A percentile compares a stretch with the other conserved stretches of the same genome.
phyloP scores from a whole-genome alignment of 345 rosid species.

The Salix brachista region DNA sequence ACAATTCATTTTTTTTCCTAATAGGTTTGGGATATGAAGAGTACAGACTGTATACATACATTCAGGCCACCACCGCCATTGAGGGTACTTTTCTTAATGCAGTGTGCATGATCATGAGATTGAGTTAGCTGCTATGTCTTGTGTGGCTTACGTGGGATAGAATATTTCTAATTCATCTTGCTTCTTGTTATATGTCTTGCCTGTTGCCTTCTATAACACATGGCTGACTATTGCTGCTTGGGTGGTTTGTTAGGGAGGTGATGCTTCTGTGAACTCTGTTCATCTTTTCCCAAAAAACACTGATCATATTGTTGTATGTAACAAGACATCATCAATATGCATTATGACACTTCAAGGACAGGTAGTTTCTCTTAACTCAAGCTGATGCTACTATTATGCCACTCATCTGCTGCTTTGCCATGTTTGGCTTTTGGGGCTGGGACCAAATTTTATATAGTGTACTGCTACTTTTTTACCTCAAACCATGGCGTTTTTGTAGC shows the following conservation, averaged over 20 bases:
- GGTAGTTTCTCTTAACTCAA: conserved; percentile 37
- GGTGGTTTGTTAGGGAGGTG: conserved; percentile 65
- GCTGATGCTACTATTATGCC: not conserved
- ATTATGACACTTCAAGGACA: conserved; percentile 99
- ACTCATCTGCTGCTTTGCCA: not conserved
- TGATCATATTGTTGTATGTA: conserved; percentile 87
- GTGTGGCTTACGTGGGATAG: not conserved
- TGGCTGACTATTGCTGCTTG: conserved; percentile 7
- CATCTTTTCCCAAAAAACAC: conserved; percentile 85
- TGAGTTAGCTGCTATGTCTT: conserved; percentile 2
- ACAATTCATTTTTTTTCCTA: not conserved
- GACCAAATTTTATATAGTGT: not conserved
- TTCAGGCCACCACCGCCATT: conserved; percentile 92
- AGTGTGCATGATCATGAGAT: not conserved
- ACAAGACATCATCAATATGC: conserved; percentile 83
- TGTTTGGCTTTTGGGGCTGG: not conserved
- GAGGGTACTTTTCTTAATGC: conserved; percentile 47
- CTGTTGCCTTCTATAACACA: not conserved
- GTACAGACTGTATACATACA: conserved; percentile 90
- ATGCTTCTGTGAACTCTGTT: conserved; percentile 96
- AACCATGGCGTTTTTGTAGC: not conserved
- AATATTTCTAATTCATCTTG: not conserved
- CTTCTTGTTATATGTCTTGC: not conserved
- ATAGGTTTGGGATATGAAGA: conserved; percentile 95
- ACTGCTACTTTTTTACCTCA: not conserved